Base-by-base conservation (phyloP, 2,329 filamentous ascomycete species). In the Neocatenulostroma microsporum region DNA sequence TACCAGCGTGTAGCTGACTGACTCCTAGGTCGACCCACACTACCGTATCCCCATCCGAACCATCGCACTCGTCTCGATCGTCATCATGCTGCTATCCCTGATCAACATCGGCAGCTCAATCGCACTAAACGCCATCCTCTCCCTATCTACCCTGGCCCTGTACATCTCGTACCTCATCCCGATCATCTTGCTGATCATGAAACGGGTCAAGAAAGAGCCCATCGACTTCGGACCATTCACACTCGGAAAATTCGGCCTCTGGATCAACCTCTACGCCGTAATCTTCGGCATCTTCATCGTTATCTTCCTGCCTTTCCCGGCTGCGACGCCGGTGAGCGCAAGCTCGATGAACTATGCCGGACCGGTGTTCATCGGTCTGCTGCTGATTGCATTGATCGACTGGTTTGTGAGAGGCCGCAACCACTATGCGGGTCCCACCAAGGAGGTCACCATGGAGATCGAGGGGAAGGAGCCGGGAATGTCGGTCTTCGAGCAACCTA, bases 281-380 rank as follows among this genome's bases (percentile, higher is more conserved):
- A 61, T 57, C 38, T 70, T 66, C 14, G 60, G 60, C 36, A 60
- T 50, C 36, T 62, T 61, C 20, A 51, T 39, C 23, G 48, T 50
- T 11, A 58, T 40, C 41, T 58, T 61, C 21, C 49, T 49, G 21
- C 39, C 43, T 3, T 46, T 43, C 17, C 43, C 45, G 13, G 29
- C 26, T 4, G 26, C 28, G 13, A 13, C 38, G 23, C 45, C 42
- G 11, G 45, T 46, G 8, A 39, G 34, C 15, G 34, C 35, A 8
- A 32, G 25, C 3, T 39, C 42, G 15, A 45, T 46, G 40, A 45
- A 46, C 32, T 46, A 41, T 20, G 31, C 42, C 11, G 42, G 34
- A 13, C 42, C 42, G 11, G 37, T 46, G 2, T 39, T 45, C 12
- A 9, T 21, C 11, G 23, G 33, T 13, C 23, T 46, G 12, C 9